Percentiles rank a stretch among this genome's conserved stretches.
These are phyloP conservation scores for Eucalyptus marginata DNA, from an alignment of 345 rosid genomes.

Conservation along the genomic window DNA sequence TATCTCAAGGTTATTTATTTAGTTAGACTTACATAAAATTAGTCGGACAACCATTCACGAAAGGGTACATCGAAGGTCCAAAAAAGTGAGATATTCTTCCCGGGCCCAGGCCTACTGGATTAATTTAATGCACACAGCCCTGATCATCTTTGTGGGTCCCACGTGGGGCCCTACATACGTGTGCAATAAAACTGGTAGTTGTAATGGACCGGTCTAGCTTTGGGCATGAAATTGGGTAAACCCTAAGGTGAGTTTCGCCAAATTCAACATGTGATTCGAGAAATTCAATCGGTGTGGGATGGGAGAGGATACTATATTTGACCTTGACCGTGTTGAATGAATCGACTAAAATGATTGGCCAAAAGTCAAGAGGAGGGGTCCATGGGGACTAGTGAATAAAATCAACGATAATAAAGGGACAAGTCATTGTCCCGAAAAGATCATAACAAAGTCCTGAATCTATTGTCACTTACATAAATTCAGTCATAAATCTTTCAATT, in stretches of 20 bases:
- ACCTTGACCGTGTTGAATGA: background rate
- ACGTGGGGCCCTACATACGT: background rate
- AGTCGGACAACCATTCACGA: background rate
- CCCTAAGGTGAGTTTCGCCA: background rate
- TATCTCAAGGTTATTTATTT: background rate
- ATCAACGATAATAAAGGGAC: background rate
- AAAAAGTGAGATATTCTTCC: background rate
- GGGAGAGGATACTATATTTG: background rate
- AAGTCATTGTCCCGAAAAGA: background rate
- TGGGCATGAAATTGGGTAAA: background rate
- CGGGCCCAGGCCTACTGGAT: background rate
- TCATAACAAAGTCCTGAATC: background rate
- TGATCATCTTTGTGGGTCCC: background rate
- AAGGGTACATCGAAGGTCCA: background rate
- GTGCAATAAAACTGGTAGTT: background rate
- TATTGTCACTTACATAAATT: accelerated
- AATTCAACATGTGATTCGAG: background rate
- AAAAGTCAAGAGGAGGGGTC: background rate
- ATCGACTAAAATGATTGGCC: background rate
- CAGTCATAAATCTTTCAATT: accelerated
- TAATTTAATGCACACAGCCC: background rate
- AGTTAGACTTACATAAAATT: background rate
- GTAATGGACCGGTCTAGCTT: background rate
- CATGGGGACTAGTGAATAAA: background rate
- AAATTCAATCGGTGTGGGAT: background rate